Base-by-base conservation (phyloP, 2,329 filamentous ascomycete species). In the Aureobasidium sp. region DNA sequence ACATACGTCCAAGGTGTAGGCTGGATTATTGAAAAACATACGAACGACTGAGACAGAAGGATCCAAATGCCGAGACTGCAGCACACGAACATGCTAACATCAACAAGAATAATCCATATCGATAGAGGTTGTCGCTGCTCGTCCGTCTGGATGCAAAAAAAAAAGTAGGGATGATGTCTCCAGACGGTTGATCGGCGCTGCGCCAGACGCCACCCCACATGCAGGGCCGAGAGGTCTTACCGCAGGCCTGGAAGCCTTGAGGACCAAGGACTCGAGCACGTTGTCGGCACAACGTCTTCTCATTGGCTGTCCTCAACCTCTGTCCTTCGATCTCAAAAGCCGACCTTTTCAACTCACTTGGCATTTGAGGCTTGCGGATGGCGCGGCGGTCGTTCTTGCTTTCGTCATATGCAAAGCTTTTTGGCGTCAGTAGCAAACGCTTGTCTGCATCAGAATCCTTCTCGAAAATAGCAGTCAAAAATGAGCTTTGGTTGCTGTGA, bases 201-300 rank as follows among this genome's bases (percentile, higher is more conserved):
- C 34, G 14, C n/a, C 55, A 48, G 31, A 39, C 34, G 34, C 45
- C 45, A 41, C 57, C 44, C 57, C 57, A 60, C 57, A 60, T 51
- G 57, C 57, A 60, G 57, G 55, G 55, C 55, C 52, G 52, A 56
- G 52, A 56, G 14, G 52, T 56, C 29, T 56, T 56, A 25, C 27
- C 53, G 29, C 53, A 58, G 53, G 56, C 34, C 57, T 60, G 36
- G 57, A 60, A 60, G 55, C 42, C 31, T 20, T 58, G 8, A 11
- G n/a, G 29, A 45, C 55, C 55, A 59, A 37, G 41, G 57, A 60
- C 45, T 51, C 57, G 57, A 60, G 45, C 57, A 60, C 57, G 57
- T 60, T 60, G 31, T 60, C 14, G 3, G 42, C 29, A 41, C 17
- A 17, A 31, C 34, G 57, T 15, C 36, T 17, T 60, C 34, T 51